Evolutionary conservation across 306 rosid species (phyloP).

Genomic region (Styphnolobium japonicum): DNA sequence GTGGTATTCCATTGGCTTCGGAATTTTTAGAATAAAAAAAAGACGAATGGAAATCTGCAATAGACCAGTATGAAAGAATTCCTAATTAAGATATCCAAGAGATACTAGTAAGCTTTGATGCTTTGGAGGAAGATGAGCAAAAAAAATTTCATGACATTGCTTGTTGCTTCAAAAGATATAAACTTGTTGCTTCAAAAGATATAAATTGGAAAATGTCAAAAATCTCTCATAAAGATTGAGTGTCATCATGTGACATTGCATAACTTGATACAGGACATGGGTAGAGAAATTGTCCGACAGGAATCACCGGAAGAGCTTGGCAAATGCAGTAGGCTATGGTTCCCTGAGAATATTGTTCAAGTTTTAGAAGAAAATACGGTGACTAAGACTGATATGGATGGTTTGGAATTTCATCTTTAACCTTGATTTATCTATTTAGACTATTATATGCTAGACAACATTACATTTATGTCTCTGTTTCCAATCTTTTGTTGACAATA

Average conservation of each 20-base stretch:
- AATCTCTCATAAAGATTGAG: conserved; percentile 15
- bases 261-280: conserved; percentile 20
- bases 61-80: not conserved
- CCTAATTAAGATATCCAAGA: not conserved
- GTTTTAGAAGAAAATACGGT: conserved; percentile 14
- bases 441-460: not conserved
- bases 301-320: not conserved
- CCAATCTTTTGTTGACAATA: too few species aligned
- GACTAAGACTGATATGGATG: not conserved
- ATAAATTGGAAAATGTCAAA: not conserved
- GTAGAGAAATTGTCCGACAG: not conserved
- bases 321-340: conserved; percentile 26
- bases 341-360: not conserved
- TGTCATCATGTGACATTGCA: not conserved
- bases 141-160: conserved; percentile 13
- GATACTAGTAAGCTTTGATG: conserved; percentile 9
- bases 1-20: conserved; percentile 24
- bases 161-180: conserved; percentile 8
- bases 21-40: not conserved
- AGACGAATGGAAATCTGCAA: conserved; percentile 1
- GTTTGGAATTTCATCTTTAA: not conserved
- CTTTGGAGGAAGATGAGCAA: conserved; percentile 3
- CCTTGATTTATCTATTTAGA: not conserved
- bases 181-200: not conserved
- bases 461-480: too few species aligned